Evolutionary conservation across 768 basidiomycete species (phyloP), one percentile per base, ranked within the genome.

Genomic region (Mycena vulgaris): DNA sequence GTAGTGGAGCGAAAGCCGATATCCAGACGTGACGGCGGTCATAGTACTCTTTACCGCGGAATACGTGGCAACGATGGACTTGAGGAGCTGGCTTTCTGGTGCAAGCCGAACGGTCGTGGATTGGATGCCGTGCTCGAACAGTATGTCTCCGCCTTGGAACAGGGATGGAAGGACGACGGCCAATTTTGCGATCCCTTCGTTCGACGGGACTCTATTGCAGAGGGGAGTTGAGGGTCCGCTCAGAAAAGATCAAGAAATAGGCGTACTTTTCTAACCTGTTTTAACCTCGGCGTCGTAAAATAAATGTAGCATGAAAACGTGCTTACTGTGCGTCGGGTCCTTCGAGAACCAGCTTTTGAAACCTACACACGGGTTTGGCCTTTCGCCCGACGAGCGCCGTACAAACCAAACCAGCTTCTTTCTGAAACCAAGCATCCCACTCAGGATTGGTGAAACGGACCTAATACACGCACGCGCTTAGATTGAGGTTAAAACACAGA

Each of bases 1-100:
- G 42, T 60, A 60, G 25, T 47, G 45, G 45, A 60, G 45, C 2
- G 59, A 19, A 21, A 60, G 59, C 45, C 59, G 59, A 30, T 60
- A 60, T 31, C 59, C 59, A 9, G 59, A 60, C 10, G 59, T 23
- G 19, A 35, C 31, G 11, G 59, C 11, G 28, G 21, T 23, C 21
- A 33, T 1, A 19, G n/a, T 48, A 14, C 45, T n/a, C 45, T 23
- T 45, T 11, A 48, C 33, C 13, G n/a, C 59, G 11, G 30, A 47
- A 60, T 60, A 60, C 2, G 58, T 30, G 17, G 40, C 58, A 11
- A 48, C 45, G 42, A 60, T 42, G 42, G 40, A 60, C 11, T 42
- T 60, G 8, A 48, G 40, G 14, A 60, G 40, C 14, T 60, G 58
- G 28, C 58, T 47, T 23, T 60, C 25, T 23, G 58, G 45, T 6